A percentile compares a stretch with the other conserved stretches of the same genome.
Conservation (phyloP, 2,329 filamentous ascomycete species). For the Pestalotiopsis sp. region DNA sequence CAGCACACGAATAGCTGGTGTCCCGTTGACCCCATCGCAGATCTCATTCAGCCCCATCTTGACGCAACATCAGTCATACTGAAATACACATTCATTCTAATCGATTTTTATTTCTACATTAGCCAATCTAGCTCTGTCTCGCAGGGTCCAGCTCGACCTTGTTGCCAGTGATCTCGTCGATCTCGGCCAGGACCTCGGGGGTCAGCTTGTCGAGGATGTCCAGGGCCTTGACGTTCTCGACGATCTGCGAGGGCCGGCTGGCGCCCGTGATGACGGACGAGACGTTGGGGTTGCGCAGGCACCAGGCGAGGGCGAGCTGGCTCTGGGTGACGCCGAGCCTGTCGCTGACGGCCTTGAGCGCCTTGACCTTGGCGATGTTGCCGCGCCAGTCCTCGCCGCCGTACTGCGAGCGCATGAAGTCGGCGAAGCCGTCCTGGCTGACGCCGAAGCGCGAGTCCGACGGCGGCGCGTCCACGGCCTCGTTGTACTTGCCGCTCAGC, state of each 20-base stretch:
- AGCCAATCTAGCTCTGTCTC: slow-evolving; percentile 10
- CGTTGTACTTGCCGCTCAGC: slow-evolving; percentile 69
- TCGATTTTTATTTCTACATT: not conserved
- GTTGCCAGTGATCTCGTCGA: slow-evolving; percentile 61
- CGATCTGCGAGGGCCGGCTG: slow-evolving; percentile 59
- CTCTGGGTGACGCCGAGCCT: slow-evolving; percentile 61
- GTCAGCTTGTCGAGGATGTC: slow-evolving; percentile 58
- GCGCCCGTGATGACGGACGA: slow-evolving; percentile 65
- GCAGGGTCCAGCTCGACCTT: slow-evolving; percentile 36
- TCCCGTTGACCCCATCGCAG: too few relatives aligned
- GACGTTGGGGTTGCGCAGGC: slow-evolving; percentile 63
- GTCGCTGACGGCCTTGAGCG: slow-evolving; percentile 65
- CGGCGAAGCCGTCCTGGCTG: slow-evolving; percentile 54
- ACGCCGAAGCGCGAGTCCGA: slow-evolving; percentile 27
- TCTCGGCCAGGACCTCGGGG: slow-evolving; percentile 59
- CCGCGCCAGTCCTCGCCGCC: slow-evolving; percentile 56
- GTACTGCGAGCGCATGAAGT: slow-evolving; percentile 55
- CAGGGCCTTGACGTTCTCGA: slow-evolving; percentile 60
- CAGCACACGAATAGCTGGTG: too few relatives aligned
- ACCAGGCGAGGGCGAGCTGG: slow-evolving; percentile 63
- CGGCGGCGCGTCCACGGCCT: slow-evolving; percentile 60
- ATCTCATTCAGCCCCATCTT: too few relatives aligned
- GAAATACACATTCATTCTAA: not conserved
- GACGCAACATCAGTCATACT: not conserved
- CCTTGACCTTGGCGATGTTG: slow-evolving; percentile 61